These are phyloP conservation scores for Calonectria pseudoturangicola DNA, from an alignment of 2,329 filamentous ascomycete genomes.

Conservation along the genomic window DNA sequence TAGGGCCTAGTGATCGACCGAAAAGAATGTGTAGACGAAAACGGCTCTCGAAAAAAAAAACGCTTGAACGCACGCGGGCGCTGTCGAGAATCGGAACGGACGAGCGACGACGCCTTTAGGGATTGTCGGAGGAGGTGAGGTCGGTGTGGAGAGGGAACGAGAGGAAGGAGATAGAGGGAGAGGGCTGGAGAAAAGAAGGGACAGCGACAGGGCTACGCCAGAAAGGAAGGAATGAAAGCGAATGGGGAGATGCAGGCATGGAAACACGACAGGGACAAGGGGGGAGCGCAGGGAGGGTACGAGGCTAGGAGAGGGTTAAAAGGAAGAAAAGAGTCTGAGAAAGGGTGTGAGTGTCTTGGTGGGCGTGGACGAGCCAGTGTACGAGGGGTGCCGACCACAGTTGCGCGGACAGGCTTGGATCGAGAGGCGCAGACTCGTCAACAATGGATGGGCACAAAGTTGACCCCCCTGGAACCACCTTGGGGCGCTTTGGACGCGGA, in stretches of 20 bases:
- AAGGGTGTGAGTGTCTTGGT: conserved; percentile 41
- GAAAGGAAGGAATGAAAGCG: conserved; percentile 57
- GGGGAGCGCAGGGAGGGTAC: conserved; percentile 35
- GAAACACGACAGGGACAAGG: conserved; percentile 59
- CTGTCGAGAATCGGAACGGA: conserved; percentile 57
- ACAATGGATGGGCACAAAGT: conserved; percentile 14
- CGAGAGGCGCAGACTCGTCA: conserved; percentile 32
- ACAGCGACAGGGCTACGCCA: conserved; percentile 55
- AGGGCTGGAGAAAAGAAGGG: conserved; percentile 57
- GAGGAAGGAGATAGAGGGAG: conserved; percentile 53
- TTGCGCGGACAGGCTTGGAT: conserved; percentile 19
- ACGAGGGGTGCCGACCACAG: conserved; percentile 29
- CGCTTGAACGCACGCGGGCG: conserved; percentile 52
- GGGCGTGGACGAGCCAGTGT: conserved; percentile 37
- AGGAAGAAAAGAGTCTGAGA: conserved; percentile 43
- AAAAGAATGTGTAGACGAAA: conserved; percentile 44
- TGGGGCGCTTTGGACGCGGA: conserved; percentile 16
- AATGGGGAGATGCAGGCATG: conserved; percentile 57
- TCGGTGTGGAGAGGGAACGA: conserved; percentile 54
- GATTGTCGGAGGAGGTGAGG: conserved; percentile 58
- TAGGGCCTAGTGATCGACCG: conserved; percentile 55
- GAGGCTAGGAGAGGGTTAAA: conserved; percentile 48
- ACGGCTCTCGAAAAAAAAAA: conserved; percentile 51
- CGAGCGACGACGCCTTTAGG: conserved; percentile 57
- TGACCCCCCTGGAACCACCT: conserved; percentile 10